Conservation (phyloP, 2,329 filamentous ascomycete genomes). For the Aspergillus thermomutatus region DNA sequence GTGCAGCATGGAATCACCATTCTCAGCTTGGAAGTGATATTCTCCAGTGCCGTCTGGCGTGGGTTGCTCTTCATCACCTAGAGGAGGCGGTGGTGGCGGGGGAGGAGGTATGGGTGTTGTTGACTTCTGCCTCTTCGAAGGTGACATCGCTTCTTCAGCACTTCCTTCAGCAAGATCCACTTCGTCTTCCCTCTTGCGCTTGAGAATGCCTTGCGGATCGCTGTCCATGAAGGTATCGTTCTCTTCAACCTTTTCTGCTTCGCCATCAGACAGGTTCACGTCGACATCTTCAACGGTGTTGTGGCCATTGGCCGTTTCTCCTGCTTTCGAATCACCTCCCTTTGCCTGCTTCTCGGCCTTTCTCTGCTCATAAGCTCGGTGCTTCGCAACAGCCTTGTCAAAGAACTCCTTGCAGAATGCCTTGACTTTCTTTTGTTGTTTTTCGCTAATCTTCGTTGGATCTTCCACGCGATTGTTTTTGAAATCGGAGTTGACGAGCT, state of each 20-base stretch:
- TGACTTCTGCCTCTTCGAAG: constrained; percentile 55
- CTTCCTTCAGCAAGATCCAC: constrained; percentile 25
- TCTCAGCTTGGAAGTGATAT: constrained; percentile 15
- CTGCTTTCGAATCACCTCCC: constrained; percentile 19
- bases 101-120: constrained; percentile 36
- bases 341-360: constrained; percentile 50
- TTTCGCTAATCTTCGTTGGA: constrained; percentile 71
- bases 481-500: constrained; percentile 86
- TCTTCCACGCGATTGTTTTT: constrained; percentile 84
- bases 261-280: constrained; percentile 42
- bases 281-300: constrained; percentile 21
- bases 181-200: constrained; percentile 63
- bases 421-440: constrained; percentile 78
- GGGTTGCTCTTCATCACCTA: constrained; percentile 7
- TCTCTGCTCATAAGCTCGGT: constrained; percentile 63
- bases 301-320: constrained; percentile 22
- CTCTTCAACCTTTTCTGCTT: constrained; percentile 25
- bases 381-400: constrained; percentile 79
- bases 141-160: constrained; percentile 44
- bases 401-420: constrained; percentile 81
- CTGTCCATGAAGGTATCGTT: constrained; percentile 4
- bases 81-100: constrained; percentile 28
- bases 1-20: constrained; percentile 15
- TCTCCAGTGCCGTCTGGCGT: constrained; percentile 12
- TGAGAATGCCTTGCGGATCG: constrained; percentile 30